A percentile compares a stretch with the other conserved stretches of the same genome.
Conservation (phyloP, 495 filamentous ascomycete genomes). For the Xylaria flabelliformis region DNA sequence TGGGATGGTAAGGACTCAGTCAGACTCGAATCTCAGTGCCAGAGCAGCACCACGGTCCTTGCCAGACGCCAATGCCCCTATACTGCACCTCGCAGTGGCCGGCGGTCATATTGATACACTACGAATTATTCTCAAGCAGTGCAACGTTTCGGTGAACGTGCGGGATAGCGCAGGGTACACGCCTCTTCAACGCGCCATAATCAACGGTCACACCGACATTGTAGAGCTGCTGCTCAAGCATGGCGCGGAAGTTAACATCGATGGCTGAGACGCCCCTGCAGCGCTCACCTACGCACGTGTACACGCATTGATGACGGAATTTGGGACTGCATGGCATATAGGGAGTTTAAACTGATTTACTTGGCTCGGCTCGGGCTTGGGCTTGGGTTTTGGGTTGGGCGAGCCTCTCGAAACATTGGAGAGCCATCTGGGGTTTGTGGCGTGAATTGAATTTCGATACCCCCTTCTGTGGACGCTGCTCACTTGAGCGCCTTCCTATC, state of each 20-base stretch:
- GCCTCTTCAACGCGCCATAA: constrained; percentile 35
- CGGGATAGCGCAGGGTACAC: constrained; percentile 37
- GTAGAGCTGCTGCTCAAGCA: constrained; percentile 29
- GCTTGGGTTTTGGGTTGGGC: constrained; percentile 16
- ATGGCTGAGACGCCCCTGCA: constrained; percentile 4
- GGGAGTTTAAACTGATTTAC: constrained; percentile 22
- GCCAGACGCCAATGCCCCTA: constrained; percentile 28
- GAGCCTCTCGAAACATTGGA: constrained; percentile 4
- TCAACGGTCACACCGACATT: constrained; percentile 30
- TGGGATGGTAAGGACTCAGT: constrained; percentile 14
- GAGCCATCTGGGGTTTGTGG: constrained; percentile 16
- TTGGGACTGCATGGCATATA: constrained; percentile 28
- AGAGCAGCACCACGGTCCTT: constrained; percentile 27
- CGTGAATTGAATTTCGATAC: constrained; percentile 31
- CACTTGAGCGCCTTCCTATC: constrained; percentile 20
- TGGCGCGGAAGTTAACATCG: constrained; percentile 27
- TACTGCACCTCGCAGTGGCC: constrained; percentile 30
- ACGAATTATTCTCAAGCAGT: constrained; percentile 31
- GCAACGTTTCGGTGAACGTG: constrained; percentile 32
- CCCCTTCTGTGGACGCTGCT: constrained; percentile 26
- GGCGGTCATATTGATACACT: constrained; percentile 30
- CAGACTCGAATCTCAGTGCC: constrained; percentile 26
- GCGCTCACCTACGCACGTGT: constrained; percentile 2
- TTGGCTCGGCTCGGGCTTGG: constrained; percentile 9
- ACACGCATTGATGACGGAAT: constrained; percentile 25